Evolutionary conservation across 305 asterid species (phyloP).

Genomic region (Stenogyne calaminthoides): DNA sequence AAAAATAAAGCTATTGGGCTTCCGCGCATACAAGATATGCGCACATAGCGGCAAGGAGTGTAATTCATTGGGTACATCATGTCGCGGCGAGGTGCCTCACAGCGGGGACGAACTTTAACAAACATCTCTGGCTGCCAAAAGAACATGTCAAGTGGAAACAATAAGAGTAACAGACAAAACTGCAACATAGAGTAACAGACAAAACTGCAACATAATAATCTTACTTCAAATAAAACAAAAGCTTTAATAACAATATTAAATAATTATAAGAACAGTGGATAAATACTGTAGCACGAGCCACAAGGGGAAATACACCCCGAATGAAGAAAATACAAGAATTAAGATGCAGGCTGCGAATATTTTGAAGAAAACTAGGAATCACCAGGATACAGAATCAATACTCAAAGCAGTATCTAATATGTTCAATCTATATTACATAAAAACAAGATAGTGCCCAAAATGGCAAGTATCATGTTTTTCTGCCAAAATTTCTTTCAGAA

Average conservation of each 20-base stretch:
- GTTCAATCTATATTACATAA: not conserved
- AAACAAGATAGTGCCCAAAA: not conserved
- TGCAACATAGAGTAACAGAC: too few relatives aligned
- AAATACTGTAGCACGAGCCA: conserved; percentile 13
- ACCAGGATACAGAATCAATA: too few relatives aligned
- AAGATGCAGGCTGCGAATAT: conserved; percentile 9
- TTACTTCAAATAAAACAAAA: conserved; percentile 4
- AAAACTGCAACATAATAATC: conserved; percentile 14
- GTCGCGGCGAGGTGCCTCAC: conserved; percentile 99
- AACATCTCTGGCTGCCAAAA: conserved; percentile 89
- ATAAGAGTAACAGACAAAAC: conserved; percentile 27
- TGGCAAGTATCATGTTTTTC: not conserved
- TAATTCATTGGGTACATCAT: conserved; percentile 84
- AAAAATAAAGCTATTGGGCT: conserved; percentile 92
- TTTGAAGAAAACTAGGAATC: too few relatives aligned
- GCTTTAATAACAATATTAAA: conserved; percentile 2
- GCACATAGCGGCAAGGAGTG: conserved; percentile 92
- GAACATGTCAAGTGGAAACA: conserved; percentile 28
- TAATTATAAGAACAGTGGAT: conserved; percentile 15
- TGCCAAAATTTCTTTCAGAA: not conserved
- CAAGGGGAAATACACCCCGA: not conserved
- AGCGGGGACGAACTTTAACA: conserved; percentile 88
- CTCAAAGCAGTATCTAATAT: conserved; percentile 18
- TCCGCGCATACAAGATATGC: conserved; percentile 97
- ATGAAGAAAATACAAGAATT: conserved; percentile 16